Evolutionary conservation across 75 land plant genomes (phyloP), one percentile per base, ranked within the genome.

Genomic region (Selaginella tamariscina): DNA sequence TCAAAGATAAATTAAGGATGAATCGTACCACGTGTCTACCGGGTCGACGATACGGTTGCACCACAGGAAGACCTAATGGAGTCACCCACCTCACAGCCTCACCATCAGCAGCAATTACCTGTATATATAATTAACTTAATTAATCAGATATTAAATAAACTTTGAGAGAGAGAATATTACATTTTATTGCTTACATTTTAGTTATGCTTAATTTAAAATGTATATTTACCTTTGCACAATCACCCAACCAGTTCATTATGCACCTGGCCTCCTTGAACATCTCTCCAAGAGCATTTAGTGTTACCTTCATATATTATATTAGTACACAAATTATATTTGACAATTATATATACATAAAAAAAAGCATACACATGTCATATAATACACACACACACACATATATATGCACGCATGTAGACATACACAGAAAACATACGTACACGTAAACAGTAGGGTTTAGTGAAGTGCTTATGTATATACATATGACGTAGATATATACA

Each of bases 101-200:
- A n/a, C 62, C 62, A n/a, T 59, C 62, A 9, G 5, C 21, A 8
- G 26, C 95, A 74, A 92, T 86, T 2, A 92, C 65, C 95, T 92
- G 82, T 44, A 27, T 31, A 29, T 5, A 13, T 32, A n/a, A n/a
- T n/a, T n/a, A n/a, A n/a, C n/a, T n/a, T n/a, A n/a, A n/a, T n/a
- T n/a, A n/a, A n/a, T n/a, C n/a, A n/a, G n/a, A n/a, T n/a, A n/a
- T n/a, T n/a, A n/a, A 49, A 49, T 49, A 49, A 11, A 49, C 20
- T 11, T 11, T 49, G 20, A 11, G 11, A 49, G 11, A 49, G 11
- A 11, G 54, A 11, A 49, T 49, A 49, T 49, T 11, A 49, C 11
- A 49, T 49, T 49, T 49, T 49, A 20, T 49, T 49, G 11, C 54
- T 49, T 11, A 49, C 20, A 49, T 11, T 20, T 11, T 11, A 49